A percentile compares a stretch with the other conserved stretches of the same genome.
phyloP scores from a whole-genome alignment of 192 early-diverging fungal genomes.

The Dissophora ornata region DNA sequence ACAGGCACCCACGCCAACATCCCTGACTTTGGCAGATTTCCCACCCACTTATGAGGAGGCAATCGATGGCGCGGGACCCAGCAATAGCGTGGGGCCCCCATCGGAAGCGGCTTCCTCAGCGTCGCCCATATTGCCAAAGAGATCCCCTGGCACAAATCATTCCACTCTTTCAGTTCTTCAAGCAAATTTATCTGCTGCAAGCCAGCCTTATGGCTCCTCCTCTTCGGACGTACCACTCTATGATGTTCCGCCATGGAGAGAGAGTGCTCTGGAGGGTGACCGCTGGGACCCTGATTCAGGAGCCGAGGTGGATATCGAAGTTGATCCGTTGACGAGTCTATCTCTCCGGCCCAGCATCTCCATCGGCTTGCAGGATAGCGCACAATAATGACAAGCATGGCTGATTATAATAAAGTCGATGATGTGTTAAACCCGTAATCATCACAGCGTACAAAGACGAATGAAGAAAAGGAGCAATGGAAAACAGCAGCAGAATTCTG shows the following conservation, averaged over 20 bases:
- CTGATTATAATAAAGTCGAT: too few relatives aligned
- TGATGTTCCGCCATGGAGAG: neutral
- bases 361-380: too few relatives aligned
- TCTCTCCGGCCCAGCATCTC: neutral
- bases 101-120: neutral
- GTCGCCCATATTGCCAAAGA: too few relatives aligned
- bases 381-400: too few relatives aligned
- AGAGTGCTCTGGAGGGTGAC: neutral
- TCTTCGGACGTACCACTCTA: neutral
- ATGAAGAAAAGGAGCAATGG: too few relatives aligned
- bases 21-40: constrained; percentile 11
- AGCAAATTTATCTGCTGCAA: too few relatives aligned
- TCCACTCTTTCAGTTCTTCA: too few relatives aligned
- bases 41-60: constrained; percentile 47
- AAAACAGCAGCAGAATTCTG: too few relatives aligned
- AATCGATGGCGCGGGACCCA: constrained; percentile 5
- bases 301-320: neutral
- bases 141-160: too few relatives aligned
- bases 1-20: neutral
- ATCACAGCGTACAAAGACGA: too few relatives aligned
- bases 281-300: neutral
- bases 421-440: too few relatives aligned
- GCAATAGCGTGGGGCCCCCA: neutral
- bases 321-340: constrained; percentile 4
- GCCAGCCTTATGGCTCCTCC: too few relatives aligned